Conservation (phyloP, 78 protist species). For the Acrasis kona region DNA sequence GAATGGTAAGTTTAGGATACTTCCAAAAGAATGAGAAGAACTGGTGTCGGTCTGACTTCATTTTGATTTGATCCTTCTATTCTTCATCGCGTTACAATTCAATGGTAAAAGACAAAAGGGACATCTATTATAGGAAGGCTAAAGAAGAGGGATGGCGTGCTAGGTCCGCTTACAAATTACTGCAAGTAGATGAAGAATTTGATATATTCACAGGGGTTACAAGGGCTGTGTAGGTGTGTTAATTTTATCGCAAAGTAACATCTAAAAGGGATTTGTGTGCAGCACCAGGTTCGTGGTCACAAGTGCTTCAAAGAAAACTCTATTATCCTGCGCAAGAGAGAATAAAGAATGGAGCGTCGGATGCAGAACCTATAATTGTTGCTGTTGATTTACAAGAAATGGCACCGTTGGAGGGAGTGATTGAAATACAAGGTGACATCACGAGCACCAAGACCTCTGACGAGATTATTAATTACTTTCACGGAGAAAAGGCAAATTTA, state of each 20-base stretch:
- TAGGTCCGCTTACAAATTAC: conserved; percentile 95
- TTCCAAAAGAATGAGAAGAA: too few relatives aligned
- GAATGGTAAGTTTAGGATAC: too few relatives aligned
- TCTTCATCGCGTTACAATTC: too few relatives aligned
- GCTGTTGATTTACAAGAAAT: conserved; percentile 97
- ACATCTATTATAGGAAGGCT: conserved; percentile 95
- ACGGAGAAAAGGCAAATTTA: conserved; percentile 81
- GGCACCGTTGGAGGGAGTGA: conserved; percentile 96
- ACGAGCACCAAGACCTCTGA: conserved; percentile 51
- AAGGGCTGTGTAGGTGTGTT: too few relatives aligned
- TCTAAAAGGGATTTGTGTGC: conserved; percentile 99
- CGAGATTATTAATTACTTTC: conserved; percentile 58
- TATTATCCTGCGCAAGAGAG: background rate
- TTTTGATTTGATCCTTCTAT: too few relatives aligned
- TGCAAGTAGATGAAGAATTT: conserved; percentile 91
- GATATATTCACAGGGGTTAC: conserved; percentile 66
- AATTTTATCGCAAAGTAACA: too few relatives aligned
- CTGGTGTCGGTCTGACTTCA: too few relatives aligned
- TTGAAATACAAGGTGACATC: conserved; percentile 94
- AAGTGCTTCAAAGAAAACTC: conserved; percentile 50
- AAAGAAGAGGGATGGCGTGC: conserved; percentile 97
- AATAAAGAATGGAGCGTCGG: background rate
- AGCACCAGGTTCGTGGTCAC: conserved; percentile 94
- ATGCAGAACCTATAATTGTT: conserved; percentile 46
- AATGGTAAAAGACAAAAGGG: conserved; percentile 80